Conservation (phyloP, 352 stramenopile genomes). For the Phytophthora tentaculata region DNA sequence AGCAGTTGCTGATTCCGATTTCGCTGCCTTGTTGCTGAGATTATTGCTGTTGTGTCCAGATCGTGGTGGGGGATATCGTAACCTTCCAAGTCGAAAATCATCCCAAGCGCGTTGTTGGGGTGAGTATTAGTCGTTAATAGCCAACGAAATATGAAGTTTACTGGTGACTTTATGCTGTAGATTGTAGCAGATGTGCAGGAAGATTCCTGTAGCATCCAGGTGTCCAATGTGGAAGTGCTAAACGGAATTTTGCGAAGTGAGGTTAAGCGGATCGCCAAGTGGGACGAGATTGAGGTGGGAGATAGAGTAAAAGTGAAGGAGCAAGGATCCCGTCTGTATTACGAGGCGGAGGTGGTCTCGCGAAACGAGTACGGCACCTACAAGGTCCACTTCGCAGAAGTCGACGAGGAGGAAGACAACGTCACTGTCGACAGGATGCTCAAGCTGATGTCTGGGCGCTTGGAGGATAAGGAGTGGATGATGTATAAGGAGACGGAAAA, state of each 20-base stretch:
- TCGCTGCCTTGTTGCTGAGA: not conserved
- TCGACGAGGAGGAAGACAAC: conserved; percentile 59
- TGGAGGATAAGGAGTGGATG: conserved; percentile 78
- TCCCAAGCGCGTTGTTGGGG: conserved; percentile 62
- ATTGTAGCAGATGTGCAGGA: conserved; percentile 57
- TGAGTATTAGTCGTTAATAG: conserved; percentile 21
- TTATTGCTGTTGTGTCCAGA: conserved; percentile 31
- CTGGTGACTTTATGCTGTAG: conserved; percentile 27
- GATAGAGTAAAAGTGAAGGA: conserved; percentile 76
- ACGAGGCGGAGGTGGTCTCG: conserved; percentile 60
- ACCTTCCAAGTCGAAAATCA: conserved; percentile 54
- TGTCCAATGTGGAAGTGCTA: conserved; percentile 58
- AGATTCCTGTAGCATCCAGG: conserved; percentile 57
- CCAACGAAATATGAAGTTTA: not conserved
- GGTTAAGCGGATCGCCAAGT: conserved; percentile 63
- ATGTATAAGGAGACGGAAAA: conserved; percentile 66
- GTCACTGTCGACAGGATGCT: conserved; percentile 50
- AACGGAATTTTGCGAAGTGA: conserved; percentile 45
- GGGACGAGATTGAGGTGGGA: conserved; percentile 69
- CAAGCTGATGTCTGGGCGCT: conserved; percentile 70
- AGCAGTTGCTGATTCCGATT: not conserved
- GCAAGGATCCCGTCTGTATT: conserved; percentile 60
- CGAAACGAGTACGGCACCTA: conserved; percentile 63
- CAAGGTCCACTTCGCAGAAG: conserved; percentile 68
- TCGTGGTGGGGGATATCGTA: conserved; percentile 67